These are phyloP conservation scores for Linnemannia hyalina DNA, from an alignment of 192 early-diverging fungal genomes.

Conservation along the genomic window DNA sequence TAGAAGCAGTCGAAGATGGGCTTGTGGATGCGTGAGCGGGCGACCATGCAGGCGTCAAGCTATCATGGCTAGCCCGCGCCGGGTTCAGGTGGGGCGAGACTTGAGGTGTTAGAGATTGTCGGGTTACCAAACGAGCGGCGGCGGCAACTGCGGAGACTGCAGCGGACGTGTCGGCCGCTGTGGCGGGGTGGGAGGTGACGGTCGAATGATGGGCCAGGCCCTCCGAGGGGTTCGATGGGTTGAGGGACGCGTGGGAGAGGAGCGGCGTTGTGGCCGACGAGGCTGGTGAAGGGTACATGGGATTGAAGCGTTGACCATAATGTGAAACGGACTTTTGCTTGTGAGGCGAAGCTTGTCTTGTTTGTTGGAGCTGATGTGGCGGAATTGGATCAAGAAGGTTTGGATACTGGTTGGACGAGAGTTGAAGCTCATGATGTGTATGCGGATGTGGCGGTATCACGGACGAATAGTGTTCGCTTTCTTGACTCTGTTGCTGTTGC, in stretches of 20 bases:
- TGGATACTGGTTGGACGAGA: constrained; percentile 6
- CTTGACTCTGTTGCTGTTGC: constrained; percentile 20
- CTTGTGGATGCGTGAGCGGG: constrained; percentile 29
- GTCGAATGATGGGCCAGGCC: constrained; percentile 27
- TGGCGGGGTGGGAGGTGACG: constrained; percentile 5
- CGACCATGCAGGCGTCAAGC: constrained; percentile 36
- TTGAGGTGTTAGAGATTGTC: constrained; percentile 31
- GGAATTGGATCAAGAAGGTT: constrained; percentile 19
- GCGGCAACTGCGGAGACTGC: constrained; percentile 11
- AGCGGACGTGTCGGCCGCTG: constrained; percentile 10
- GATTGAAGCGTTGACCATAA: constrained; percentile 45
- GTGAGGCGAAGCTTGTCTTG: constrained; percentile 18
- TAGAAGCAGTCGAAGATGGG: constrained; percentile 39
- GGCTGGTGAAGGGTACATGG: constrained; percentile 47
- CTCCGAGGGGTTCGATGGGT: constrained; percentile 12
- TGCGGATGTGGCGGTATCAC: constrained; percentile 9
- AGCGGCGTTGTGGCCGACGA: constrained; percentile 41
- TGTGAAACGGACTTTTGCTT: constrained; percentile 45
- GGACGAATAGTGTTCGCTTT: constrained; percentile 3
- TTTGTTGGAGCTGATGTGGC: constrained; percentile 20
- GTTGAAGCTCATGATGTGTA: constrained; percentile 10
- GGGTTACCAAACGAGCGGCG: constrained; percentile 2
- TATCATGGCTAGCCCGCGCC: not conserved
- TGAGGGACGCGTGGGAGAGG: constrained; percentile 36
- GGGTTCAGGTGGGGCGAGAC: constrained; percentile 36